A percentile compares a stretch with the other conserved stretches of the same genome.
These are phyloP conservation scores for Purshia tridentata DNA, from an alignment of 306 rosid genomes.

Conservation along the genomic window DNA sequence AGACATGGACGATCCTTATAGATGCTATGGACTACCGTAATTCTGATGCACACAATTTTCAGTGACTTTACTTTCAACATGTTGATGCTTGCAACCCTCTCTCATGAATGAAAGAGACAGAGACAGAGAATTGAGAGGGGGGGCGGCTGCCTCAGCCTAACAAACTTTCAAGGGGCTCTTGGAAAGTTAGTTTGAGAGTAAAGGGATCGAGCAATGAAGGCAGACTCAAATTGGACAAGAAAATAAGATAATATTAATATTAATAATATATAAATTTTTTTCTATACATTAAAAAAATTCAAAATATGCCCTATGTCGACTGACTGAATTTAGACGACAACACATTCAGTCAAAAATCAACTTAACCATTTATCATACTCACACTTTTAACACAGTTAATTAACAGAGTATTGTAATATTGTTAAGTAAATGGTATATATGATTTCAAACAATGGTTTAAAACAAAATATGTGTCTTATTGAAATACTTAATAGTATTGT, in stretches of 20 bases:
- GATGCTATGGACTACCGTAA: not conserved
- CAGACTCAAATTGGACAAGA: not conserved
- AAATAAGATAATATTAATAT: not conserved
- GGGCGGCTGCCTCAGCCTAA: not conserved
- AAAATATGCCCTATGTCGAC: no score
- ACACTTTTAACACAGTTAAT: no score
- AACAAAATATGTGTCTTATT: not conserved
- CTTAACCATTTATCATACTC: no score
- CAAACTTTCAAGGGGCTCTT: conserved; percentile 10
- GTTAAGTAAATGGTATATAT: no score
- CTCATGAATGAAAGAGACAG: not conserved
- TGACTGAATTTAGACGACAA: no score
- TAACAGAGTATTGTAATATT: no score
- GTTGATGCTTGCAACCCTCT: no score
- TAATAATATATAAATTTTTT: not conserved
- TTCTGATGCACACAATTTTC: no score
- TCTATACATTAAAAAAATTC: no score
- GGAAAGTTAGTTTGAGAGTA: conserved; percentile 6
- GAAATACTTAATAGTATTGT: not conserved
- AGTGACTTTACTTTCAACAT: no score
- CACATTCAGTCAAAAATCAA: no score
- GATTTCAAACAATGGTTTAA: no score
- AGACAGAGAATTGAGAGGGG: not conserved
- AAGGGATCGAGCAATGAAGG: not conserved
- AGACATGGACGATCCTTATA: not conserved